Evolutionary conservation across 495 filamentous ascomycete species (phyloP).

Genomic region (Xanthoparmelia taractica): DNA sequence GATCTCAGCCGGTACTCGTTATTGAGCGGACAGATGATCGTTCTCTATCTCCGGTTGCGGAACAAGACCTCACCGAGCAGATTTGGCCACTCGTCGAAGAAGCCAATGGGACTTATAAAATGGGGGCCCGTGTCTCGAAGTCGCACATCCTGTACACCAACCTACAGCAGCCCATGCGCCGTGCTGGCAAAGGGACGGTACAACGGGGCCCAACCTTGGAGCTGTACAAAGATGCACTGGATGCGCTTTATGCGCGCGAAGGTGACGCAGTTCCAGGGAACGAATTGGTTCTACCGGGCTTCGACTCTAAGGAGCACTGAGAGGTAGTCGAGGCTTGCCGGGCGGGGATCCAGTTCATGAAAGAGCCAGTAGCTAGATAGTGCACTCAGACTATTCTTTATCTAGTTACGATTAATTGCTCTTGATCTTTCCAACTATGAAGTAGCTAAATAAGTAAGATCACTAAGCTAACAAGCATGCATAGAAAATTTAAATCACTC

Average conservation of each 20-base stretch:
- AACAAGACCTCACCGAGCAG: conserved; percentile 26
- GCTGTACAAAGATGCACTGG: neutral
- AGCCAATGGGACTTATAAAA: conserved; percentile 32
- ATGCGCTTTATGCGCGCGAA: neutral
- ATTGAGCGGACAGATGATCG: conserved; percentile 26
- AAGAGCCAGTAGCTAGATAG: too few relatives aligned
- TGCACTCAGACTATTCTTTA: too few relatives aligned
- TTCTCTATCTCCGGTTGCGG: conserved; percentile 5
- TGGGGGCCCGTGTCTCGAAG: neutral
- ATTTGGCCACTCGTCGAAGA: conserved; percentile 43
- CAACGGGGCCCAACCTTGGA: neutral
- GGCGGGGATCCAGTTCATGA: too few relatives aligned
- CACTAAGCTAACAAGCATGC: too few relatives aligned
- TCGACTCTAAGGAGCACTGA: neutral
- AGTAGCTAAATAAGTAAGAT: too few relatives aligned
- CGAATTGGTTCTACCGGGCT: neutral
- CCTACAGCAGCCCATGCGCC: neutral
- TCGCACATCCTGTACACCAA: neutral
- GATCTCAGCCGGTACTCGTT: conserved; percentile 33
- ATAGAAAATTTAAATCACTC: too few relatives aligned
- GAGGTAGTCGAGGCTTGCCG: neutral
- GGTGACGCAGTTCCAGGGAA: neutral
- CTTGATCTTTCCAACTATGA: too few relatives aligned
- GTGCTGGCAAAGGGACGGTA: neutral
- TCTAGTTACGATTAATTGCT: too few relatives aligned